Percentiles rank a stretch among this genome's conserved stretches.
Evolutionary conservation across 2,329 filamentous ascomycete species (phyloP).

Genomic region (Botrytis cinerea): DNA sequence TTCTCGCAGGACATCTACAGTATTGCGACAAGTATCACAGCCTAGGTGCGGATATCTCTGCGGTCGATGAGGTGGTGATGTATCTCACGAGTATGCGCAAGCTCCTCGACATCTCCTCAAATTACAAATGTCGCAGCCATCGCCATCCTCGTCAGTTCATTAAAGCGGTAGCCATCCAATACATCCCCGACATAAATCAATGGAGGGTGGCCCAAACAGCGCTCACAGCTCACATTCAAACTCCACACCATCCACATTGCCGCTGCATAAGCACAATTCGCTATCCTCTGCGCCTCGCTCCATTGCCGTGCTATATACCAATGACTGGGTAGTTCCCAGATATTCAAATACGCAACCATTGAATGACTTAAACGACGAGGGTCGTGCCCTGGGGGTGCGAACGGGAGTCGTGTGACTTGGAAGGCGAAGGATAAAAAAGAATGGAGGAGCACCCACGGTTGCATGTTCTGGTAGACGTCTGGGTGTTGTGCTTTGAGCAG

Average conservation of each 20-base stretch:
- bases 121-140: neutral
- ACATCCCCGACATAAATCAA: rapidly evolving
- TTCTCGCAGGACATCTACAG: neutral
- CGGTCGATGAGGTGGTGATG: neutral
- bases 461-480: neutral
- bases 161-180: rapidly evolving
- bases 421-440: neutral
- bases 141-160: neutral
- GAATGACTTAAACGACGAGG: neutral
- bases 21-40: neutral
- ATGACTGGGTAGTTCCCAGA: neutral
- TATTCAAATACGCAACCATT: neutral
- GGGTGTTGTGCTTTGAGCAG: neutral
- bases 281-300: neutral
- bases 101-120: neutral
- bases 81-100: neutral
- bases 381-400: neutral
- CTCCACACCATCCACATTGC: rapidly evolving
- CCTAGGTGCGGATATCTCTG: neutral
- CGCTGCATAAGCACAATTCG: neutral
- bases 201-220: neutral
- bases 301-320: neutral
- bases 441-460: neutral
- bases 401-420: neutral
- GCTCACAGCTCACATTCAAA: rapidly evolving